These are phyloP conservation scores for Camellia oleifera DNA, from an alignment of 179 eudicot species.

Conservation along the genomic window DNA sequence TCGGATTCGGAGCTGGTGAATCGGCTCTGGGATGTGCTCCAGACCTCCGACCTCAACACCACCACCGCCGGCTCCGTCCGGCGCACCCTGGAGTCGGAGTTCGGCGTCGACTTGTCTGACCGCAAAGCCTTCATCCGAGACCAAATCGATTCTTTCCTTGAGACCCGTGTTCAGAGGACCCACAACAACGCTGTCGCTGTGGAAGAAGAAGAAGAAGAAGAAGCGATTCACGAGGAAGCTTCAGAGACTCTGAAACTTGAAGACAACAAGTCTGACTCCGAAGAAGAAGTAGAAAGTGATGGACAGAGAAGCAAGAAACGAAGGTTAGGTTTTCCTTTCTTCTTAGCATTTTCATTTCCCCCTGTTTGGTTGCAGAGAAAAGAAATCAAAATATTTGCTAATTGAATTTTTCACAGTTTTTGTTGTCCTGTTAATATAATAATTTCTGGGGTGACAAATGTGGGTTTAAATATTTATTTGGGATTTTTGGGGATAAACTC, in stretches of 20 bases:
- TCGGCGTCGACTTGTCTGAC: neutral
- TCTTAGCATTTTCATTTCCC: neutral
- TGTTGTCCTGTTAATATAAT: neutral
- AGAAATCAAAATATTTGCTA: neutral
- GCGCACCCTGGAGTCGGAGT: conserved; percentile 12
- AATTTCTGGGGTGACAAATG: too few relatives aligned
- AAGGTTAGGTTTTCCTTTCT: neutral
- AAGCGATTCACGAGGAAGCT: neutral
- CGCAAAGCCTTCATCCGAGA: conserved; percentile 4
- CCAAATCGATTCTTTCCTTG: conserved; percentile 8
- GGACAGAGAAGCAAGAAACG: neutral
- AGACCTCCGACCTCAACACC: neutral
- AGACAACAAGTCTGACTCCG: neutral
- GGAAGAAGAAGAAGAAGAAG: neutral
- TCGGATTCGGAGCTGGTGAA: neutral
- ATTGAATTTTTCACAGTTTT: too few relatives aligned
- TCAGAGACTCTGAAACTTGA: neutral
- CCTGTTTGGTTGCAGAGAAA: neutral
- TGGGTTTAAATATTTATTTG: too few relatives aligned
- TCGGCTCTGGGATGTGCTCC: neutral
- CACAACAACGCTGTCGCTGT: neutral
- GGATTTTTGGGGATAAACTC: too few relatives aligned
- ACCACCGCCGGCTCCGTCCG: neutral
- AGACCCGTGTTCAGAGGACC: neutral
- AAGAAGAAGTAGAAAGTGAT: neutral